Evolutionary conservation across 352 stramenopile species (phyloP).

Genomic region (Bremia lactucae): DNA sequence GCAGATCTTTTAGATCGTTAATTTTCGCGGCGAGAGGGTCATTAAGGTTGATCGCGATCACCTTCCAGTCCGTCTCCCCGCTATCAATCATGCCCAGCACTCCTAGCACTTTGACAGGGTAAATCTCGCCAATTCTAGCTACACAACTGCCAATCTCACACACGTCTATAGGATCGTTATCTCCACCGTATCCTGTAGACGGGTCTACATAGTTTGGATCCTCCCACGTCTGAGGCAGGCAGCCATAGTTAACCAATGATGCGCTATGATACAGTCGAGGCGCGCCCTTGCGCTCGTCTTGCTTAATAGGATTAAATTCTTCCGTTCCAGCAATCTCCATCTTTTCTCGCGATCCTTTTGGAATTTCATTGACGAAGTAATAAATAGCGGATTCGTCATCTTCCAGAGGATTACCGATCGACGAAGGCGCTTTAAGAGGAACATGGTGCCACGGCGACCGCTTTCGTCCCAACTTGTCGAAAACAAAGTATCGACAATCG

Average conservation of each 20-base stretch:
- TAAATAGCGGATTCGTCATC: conserved; percentile 41
- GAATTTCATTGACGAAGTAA: conserved; percentile 93
- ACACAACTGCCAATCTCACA: conserved; percentile 94
- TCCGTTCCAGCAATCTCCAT: conserved; percentile 91
- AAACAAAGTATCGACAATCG: conserved; percentile 79
- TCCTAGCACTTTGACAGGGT: conserved; percentile 94
- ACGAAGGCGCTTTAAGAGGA: conserved; percentile 50
- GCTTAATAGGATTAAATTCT: conserved; percentile 90
- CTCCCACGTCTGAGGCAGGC: conserved; percentile 99
- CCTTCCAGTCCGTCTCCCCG: conserved; percentile 99
- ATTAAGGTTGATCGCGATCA: conserved; percentile 92
- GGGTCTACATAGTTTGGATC: conserved; percentile 93
- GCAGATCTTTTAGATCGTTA: conserved; percentile 88
- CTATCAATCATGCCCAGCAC: conserved; percentile 99
- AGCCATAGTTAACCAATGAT: conserved; percentile 95
- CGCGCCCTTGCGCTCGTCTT: conserved; percentile 97
- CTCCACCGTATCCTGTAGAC: conserved; percentile 84
- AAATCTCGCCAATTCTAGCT: conserved; percentile 87
- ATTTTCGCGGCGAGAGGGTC: conserved; percentile 92
- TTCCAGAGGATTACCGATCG: conserved; percentile 26
- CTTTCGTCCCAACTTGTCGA: conserved; percentile 56
- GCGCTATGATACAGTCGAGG: conserved; percentile 85
- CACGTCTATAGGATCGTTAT: conserved; percentile 99
- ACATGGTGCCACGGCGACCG: conserved; percentile 91
- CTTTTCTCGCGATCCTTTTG: conserved; percentile 80